Base-by-base conservation (phyloP, 2,329 filamentous ascomycete genomes). In the Botrytis medusae region DNA sequence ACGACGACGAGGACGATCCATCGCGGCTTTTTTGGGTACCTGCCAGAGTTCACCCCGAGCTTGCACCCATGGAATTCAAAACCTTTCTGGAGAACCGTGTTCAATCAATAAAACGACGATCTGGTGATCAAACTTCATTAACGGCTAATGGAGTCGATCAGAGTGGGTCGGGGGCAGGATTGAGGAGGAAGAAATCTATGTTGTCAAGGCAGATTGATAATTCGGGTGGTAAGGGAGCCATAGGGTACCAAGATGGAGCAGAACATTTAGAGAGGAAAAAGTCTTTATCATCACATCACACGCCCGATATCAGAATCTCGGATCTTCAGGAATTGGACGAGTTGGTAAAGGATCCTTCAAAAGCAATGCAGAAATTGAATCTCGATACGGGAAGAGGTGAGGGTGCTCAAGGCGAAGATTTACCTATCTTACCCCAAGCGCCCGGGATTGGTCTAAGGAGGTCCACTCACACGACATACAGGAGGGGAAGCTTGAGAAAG, bases 1-100 rank as follows among this genome's bases (percentile, higher is more conserved):
- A 89, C 74, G 92, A 93, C 75, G 92, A 97, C 79, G 94, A 97
- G 81, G 92, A 94, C 78, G 95, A 98, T 81, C 90, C 94, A 12
- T 94, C 95, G 2, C 89, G 94, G 75, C 84, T 98, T 74, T 93
- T 98, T 77, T 99, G 96, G 96, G 96, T 99, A 9, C 96, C 96
- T 8, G 96, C 96, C 37, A 90, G 94, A 74, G 88, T 99, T 42
- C 96, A 99, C 79, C 96, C 96, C 0, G 96, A 99, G 82, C 86
- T 99, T 67, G 96, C 96, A 4, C 96, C 96, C 1, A 94, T 93
- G 80, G 96, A 98, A 78, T 99, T 98, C 86, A 98, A 97, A 83
- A 95, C 92, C 1, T 99, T 98, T 78, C 88, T 99, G 2, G 95
- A 99, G 79, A 97, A 95, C 75, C 91, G 95, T 80, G 93, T 98